Conservation (phyloP, 192 early-diverging fungal species). For the Spizellomyces sp. region DNA sequence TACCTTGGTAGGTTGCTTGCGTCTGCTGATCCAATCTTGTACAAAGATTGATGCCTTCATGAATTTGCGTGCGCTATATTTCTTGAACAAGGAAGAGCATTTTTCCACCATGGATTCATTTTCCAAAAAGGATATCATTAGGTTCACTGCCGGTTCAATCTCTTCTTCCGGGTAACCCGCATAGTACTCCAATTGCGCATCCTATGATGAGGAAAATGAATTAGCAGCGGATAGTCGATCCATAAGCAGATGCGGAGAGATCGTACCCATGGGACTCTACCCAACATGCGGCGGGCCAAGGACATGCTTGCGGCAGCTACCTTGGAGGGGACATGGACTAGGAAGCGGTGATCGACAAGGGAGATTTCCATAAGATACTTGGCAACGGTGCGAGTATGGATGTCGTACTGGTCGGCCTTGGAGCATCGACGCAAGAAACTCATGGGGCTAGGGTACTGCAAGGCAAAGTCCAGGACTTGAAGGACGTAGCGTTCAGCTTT, state of each 20-base stretch:
- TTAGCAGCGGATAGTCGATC: background rate
- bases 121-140: slow-evolving; percentile 75
- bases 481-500: slow-evolving; percentile 92
- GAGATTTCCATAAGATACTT: slow-evolving; percentile 98
- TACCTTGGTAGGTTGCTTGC: background rate
- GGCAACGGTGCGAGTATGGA: slow-evolving; percentile 87
- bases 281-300: slow-evolving; percentile 82
- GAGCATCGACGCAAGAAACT: slow-evolving; percentile 87
- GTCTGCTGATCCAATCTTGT: slow-evolving; percentile 70
- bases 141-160: slow-evolving; percentile 59
- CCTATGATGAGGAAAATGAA: background rate
- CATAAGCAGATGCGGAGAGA: background rate
- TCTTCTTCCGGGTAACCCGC: slow-evolving; percentile 78
- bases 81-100: slow-evolving; percentile 76
- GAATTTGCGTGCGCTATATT: slow-evolving; percentile 81
- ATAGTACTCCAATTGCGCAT: slow-evolving; percentile 48
- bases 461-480: slow-evolving; percentile 79
- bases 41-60: slow-evolving; percentile 83
- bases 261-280: slow-evolving; percentile 71
- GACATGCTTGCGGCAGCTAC: slow-evolving; percentile 79
- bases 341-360: slow-evolving; percentile 80
- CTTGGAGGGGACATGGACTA: slow-evolving; percentile 68
- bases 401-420: slow-evolving; percentile 88
- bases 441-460: slow-evolving; percentile 90
- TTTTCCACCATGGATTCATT: slow-evolving; percentile 31